Evolutionary conservation across 306 rosid species (phyloP).

Genomic region (Cucurbita pepo): DNA sequence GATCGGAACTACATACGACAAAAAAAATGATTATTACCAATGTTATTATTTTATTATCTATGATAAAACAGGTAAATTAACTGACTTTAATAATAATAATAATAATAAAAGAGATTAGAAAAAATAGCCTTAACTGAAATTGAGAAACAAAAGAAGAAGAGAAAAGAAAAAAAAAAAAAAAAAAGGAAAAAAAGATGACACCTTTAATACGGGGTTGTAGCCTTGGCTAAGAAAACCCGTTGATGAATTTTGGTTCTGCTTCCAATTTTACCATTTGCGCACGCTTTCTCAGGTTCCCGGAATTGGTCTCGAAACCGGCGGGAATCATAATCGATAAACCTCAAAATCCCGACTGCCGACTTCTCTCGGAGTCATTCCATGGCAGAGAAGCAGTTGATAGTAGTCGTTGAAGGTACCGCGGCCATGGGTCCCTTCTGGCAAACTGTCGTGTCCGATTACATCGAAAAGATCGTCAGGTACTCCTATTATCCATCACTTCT

Average conservation of each 20-base stretch:
- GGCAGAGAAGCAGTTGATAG: slow-evolving; percentile 73
- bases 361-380: slow-evolving; percentile 5
- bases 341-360: not conserved
- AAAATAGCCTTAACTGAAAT: no score
- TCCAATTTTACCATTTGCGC: not conserved
- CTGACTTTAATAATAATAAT: no score
- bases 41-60: no score
- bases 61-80: no score
- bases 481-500: not conserved
- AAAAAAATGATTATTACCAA: no score
- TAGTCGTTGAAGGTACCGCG: slow-evolving; percentile 69
- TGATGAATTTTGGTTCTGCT: not conserved
- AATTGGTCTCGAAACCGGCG: not conserved
- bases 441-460: slow-evolving; percentile 42
- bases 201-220: not conserved
- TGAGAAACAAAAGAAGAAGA: not conserved
- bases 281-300: not conserved
- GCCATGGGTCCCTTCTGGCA: slow-evolving; percentile 79
- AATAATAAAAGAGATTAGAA: no score
- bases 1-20: no score
- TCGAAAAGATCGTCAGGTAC: slow-evolving; percentile 72
- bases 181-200: no score
- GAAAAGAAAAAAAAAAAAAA: no score
- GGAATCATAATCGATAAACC: not conserved
- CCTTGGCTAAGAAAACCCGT: not conserved